Base-by-base conservation (phyloP, 768 basidiomycete species). In the Cantharellus cinnabarinus region DNA sequence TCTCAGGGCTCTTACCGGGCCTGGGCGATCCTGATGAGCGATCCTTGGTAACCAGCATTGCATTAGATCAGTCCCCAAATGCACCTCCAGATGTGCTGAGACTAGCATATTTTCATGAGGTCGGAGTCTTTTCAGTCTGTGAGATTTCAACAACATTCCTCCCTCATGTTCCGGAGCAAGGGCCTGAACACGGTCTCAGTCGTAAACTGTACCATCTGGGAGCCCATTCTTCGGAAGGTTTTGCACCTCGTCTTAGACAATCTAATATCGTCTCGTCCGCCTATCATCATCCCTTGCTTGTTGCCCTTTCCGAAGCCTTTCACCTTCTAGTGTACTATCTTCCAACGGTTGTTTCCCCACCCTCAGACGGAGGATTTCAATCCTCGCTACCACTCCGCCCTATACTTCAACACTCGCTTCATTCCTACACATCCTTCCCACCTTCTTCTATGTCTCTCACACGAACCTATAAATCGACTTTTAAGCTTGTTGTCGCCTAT, bases 381-480 rank as follows among this genome's bases (percentile, higher is more conserved):
- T 56, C 74, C 0, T 29, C 29, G 2, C 41, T 5, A 20, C 29
- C 59, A 39, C 34, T 40, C 4, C 29, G 39, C 4, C 61, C 60
- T 4, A 56, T 42, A 10, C 41, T 57, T 5, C 5, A 38, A 14
- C 84, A 88, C 68, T 82, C 82, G 1, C 71, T 89, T 15, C 77
- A 75, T 40, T 84, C 85, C 0, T 88, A 83, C 69, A 82, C 83
- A 4, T 85, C 84, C 2, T 82, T 81, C 67, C 83, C 84, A 0
- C 87, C 88, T 2, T 78, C 80, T 2, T 88, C 85, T 3, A 70
- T 89, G n/a, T 78, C 87, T n/a, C 70, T 89, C 52, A 85, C 86
- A 34, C 34, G 7, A 2, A 44, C 61, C 3, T 20, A 14, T 14
- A 5, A 37, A 67, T 71, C 37, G 5, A 76, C 71, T 38, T 89